Conservation (phyloP, 1,284 basidiomycete genomes). For the Sanghuangporus baumii region DNA sequence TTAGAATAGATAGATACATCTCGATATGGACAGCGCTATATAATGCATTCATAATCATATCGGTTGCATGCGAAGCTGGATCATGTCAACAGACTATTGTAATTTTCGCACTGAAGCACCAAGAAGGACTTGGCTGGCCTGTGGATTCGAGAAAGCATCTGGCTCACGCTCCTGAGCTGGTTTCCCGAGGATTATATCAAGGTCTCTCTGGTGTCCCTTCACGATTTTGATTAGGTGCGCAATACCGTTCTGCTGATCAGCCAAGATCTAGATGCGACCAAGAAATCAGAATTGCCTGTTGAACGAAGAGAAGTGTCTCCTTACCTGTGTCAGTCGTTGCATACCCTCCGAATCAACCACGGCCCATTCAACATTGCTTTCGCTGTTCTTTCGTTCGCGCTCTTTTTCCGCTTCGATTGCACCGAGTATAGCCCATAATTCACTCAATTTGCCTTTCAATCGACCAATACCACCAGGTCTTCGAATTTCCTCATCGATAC, state of each 20-base stretch:
- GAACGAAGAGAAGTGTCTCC: slow-evolving; percentile 20
- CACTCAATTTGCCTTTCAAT: slow-evolving; percentile 71
- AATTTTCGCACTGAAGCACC: slow-evolving; percentile 11
- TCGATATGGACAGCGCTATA: not conserved
- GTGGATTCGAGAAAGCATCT: slow-evolving; percentile 16
- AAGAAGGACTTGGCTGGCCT: slow-evolving; percentile 13
- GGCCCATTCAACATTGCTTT: slow-evolving; percentile 60
- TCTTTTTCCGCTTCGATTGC: slow-evolving; percentile 64
- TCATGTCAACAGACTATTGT: not conserved
- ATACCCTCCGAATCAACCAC: slow-evolving; percentile 83
- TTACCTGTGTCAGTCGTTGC: slow-evolving; percentile 68
- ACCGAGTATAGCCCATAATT: slow-evolving; percentile 84
- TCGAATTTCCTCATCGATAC: slow-evolving; percentile 70
- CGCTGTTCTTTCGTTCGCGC: slow-evolving; percentile 37
- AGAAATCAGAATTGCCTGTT: not conserved
- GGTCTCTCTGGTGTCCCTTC: slow-evolving; percentile 61
- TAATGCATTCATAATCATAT: not conserved
- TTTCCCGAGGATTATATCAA: slow-evolving; percentile 63
- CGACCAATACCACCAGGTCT: slow-evolving; percentile 51
- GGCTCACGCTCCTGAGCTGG: slow-evolving; percentile 32
- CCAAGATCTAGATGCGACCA: slow-evolving; percentile 49
- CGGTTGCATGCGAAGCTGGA: not conserved
- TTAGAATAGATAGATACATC: not conserved
- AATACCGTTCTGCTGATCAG: slow-evolving; percentile 76
- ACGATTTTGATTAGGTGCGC: slow-evolving; percentile 75